phyloP scores from a whole-genome alignment of 345 rosid species.

The Citrus cavaleriei region DNA sequence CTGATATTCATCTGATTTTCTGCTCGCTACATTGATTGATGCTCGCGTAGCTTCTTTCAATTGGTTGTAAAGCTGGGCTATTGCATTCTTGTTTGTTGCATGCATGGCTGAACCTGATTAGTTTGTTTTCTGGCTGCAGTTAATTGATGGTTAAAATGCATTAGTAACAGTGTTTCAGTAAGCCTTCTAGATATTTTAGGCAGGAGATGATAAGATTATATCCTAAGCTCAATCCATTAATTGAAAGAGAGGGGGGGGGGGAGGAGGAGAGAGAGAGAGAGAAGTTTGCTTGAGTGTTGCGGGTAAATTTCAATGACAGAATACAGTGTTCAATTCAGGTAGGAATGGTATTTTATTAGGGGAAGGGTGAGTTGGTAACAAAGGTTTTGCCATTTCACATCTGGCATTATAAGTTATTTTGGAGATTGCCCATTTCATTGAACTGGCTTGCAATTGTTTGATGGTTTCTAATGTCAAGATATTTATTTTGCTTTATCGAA shows the following conservation, averaged over 20 bases:
- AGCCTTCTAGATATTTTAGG: not conserved
- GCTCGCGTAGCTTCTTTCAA: too few species aligned
- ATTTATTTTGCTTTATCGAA: not conserved
- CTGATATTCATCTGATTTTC: not conserved
- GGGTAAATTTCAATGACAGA: too few species aligned
- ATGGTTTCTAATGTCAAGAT: not conserved
- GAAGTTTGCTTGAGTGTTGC: not conserved
- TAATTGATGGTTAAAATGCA: not conserved
- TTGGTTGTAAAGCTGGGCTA: not conserved
- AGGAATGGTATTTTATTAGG: not conserved
- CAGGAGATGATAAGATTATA: not conserved
- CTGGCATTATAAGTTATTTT: not conserved
- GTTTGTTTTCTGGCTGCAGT: not conserved
- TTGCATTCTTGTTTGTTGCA: not conserved
- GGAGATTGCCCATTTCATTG: not conserved
- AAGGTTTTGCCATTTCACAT: not conserved
- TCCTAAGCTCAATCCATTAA: not conserved
- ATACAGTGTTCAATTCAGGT: not conserved
- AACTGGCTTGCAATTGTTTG: not conserved
- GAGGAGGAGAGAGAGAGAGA: not conserved
- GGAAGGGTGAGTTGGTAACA: not conserved
- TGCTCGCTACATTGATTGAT: not conserved
- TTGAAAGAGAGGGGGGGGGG: too few species aligned
- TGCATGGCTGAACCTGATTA: too few species aligned
- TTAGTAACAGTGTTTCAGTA: not conserved